Percentiles rank a stretch among this genome's conserved stretches.
These are phyloP conservation scores for Chrysosphaeria jannelii DNA, from an alignment of 2,329 filamentous ascomycete genomes.

Conservation along the genomic window DNA sequence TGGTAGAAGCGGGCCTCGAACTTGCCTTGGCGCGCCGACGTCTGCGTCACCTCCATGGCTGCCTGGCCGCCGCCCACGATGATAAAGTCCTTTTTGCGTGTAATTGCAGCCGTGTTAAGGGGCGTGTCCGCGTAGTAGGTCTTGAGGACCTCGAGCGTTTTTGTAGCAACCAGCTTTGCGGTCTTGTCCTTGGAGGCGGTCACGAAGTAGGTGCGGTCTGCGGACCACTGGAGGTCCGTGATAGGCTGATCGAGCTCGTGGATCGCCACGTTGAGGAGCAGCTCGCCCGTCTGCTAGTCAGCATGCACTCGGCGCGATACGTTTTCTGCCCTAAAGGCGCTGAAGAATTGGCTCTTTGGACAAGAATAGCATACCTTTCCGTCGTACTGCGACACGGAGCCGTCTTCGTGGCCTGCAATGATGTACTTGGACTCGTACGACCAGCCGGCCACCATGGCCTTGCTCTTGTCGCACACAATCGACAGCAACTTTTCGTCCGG, in stretches of 20 bases:
- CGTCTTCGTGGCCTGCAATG: slow-evolving; percentile 91
- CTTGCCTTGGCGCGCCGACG: slow-evolving; percentile 80
- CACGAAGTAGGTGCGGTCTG: slow-evolving; percentile 92
- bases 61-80: slow-evolving; percentile 95
- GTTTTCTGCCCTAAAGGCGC: too few species aligned
- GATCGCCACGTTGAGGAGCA: slow-evolving; percentile 74
- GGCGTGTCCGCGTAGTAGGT: slow-evolving; percentile 79
- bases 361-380: slow-evolving; percentile 21
- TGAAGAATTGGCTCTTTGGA: too few species aligned
- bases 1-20: slow-evolving; percentile 99
- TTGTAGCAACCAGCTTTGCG: slow-evolving; percentile 66
- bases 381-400: slow-evolving; percentile 72
- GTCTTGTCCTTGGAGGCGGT: slow-evolving; percentile 96
- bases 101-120: slow-evolving; percentile 84
- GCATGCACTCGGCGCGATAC: too few species aligned
- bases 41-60: slow-evolving; percentile 95
- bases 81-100: slow-evolving; percentile 87
- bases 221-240: slow-evolving; percentile 82
- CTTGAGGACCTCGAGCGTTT: slow-evolving; percentile 76
- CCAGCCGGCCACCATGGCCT: slow-evolving; percentile 92
- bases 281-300: slow-evolving; percentile 48
- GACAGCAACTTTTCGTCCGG: slow-evolving; percentile 52
- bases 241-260: slow-evolving; percentile 66
- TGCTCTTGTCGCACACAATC: slow-evolving; percentile 85
- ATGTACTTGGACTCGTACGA: slow-evolving; percentile 88